These are phyloP conservation scores for Aspergillus fructus DNA, from an alignment of 2,329 filamentous ascomycete species.

Conservation along the genomic window DNA sequence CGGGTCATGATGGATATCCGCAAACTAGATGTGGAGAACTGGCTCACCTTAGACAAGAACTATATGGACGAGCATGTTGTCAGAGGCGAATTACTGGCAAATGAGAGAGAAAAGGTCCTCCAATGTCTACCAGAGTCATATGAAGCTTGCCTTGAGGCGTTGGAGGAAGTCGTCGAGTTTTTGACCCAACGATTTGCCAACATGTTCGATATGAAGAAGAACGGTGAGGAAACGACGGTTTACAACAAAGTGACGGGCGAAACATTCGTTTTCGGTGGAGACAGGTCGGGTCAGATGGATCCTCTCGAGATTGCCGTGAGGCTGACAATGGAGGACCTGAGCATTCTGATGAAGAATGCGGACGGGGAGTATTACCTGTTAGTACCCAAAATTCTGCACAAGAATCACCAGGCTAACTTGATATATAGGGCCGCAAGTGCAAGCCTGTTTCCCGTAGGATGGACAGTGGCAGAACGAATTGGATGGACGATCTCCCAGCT, in stretches of 20 bases:
- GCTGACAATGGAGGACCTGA: conserved; percentile 54
- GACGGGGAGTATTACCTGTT: conserved; percentile 51
- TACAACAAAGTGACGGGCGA: conserved; percentile 48
- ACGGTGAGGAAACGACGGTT: conserved; percentile 30
- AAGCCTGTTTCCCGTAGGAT: conserved; percentile 55
- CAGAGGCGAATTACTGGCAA: conserved; percentile 41
- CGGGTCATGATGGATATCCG: conserved; percentile 50
- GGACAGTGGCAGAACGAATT: conserved; percentile 50
- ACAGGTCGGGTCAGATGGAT: conserved; percentile 33
- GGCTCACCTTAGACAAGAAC: conserved; percentile 50
- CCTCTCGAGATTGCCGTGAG: conserved; percentile 53
- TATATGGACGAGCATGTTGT: conserved; percentile 47
- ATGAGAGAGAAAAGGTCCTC: conserved; percentile 43
- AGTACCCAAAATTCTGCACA: conserved; percentile 14
- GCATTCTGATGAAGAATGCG: conserved; percentile 47
- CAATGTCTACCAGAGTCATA: conserved; percentile 46
- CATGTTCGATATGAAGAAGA: conserved; percentile 39
- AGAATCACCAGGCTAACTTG: background rate
- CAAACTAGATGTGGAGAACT: conserved; percentile 47
- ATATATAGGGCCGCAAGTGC: conserved; percentile 48
- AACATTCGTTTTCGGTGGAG: conserved; percentile 39
- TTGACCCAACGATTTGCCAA: conserved; percentile 45
- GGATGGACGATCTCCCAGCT: conserved; percentile 50
- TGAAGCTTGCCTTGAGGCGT: conserved; percentile 48
- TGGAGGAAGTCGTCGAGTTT: conserved; percentile 48